phyloP scores from a whole-genome alignment of 2,329 filamentous ascomycete species.

The Neopestalotiopsis sp. region DNA sequence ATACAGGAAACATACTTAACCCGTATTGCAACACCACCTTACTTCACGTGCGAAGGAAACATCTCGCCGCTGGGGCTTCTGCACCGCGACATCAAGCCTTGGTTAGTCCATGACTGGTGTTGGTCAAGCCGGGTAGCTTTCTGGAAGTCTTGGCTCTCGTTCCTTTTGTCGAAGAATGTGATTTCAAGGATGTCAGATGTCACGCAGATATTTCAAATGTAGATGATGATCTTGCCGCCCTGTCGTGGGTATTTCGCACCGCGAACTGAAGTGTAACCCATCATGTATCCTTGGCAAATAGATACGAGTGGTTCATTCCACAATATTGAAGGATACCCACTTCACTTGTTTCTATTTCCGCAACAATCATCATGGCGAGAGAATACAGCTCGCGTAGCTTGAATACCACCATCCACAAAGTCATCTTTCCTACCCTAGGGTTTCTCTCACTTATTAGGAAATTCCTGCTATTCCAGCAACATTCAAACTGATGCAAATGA shows the following conservation, averaged over 20 bases:
- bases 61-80: background rate
- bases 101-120: background rate
- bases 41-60: background rate
- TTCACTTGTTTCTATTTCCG: background rate
- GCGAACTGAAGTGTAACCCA: background rate
- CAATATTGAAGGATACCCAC: background rate
- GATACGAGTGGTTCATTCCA: background rate
- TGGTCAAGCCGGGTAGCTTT: background rate
- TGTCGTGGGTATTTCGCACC: background rate
- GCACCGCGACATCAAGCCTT: background rate
- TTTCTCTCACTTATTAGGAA: background rate
- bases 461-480: background rate
- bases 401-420: background rate
- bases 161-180: background rate
- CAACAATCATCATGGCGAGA: background rate
- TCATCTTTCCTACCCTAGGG: background rate
- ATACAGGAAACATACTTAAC: background rate
- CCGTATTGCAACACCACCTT: constrained; percentile 3
- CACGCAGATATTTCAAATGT: too few relatives aligned
- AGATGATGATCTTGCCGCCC: too few relatives aligned
- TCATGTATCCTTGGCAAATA: background rate
- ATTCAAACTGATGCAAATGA: background rate
- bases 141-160: background rate
- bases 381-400: background rate
- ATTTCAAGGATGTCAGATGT: too few relatives aligned